phyloP scores from a whole-genome alignment of 1,139 yeast genomes.

The Geotrichum klebahnii region DNA sequence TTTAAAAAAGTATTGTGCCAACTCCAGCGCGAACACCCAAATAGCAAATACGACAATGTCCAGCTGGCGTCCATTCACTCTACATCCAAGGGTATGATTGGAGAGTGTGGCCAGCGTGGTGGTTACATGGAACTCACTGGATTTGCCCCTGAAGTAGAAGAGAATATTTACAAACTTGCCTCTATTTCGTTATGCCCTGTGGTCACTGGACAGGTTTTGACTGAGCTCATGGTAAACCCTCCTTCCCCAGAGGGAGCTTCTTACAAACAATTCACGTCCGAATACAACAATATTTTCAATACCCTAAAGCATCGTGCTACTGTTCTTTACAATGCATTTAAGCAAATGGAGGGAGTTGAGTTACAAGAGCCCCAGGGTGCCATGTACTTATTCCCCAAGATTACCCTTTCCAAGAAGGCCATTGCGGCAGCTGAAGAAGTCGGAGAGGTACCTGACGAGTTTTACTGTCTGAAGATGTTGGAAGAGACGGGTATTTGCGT shows the following conservation, averaged over 20 bases:
- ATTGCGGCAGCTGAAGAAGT: slow-evolving; percentile 54
- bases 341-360: slow-evolving; percentile 68
- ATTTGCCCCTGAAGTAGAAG: slow-evolving; percentile 63
- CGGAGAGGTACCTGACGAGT: slow-evolving; percentile 66
- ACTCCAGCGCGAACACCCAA: slow-evolving; percentile 52
- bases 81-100: slow-evolving; percentile 92
- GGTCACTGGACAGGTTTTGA: slow-evolving; percentile 87
- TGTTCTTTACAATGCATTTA: slow-evolving; percentile 64
- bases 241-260: slow-evolving; percentile 75
- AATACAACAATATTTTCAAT: slow-evolving; percentile 56
- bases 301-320: slow-evolving; percentile 62
- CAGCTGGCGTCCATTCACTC: slow-evolving; percentile 93
- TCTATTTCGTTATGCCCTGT: slow-evolving; percentile 90
- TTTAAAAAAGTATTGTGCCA: slow-evolving; percentile 50
- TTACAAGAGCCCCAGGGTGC: slow-evolving; percentile 95
- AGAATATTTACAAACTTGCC: slow-evolving; percentile 74
- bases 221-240: slow-evolving; percentile 91
- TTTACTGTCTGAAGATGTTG: slow-evolving; percentile 76
- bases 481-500: slow-evolving; percentile 94
- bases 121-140: slow-evolving; percentile 95
- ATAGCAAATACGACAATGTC: slow-evolving; percentile 58
- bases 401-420: slow-evolving; percentile 61
- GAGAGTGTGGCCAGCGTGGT: slow-evolving; percentile 99
- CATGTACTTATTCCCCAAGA: slow-evolving; percentile 88
- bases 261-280: slow-evolving; percentile 60